Evolutionary conservation across 2,329 filamentous ascomycete species (phyloP), one percentile per base, ranked within the genome.

Genomic region (Gaeumannomyces tritici): DNA sequence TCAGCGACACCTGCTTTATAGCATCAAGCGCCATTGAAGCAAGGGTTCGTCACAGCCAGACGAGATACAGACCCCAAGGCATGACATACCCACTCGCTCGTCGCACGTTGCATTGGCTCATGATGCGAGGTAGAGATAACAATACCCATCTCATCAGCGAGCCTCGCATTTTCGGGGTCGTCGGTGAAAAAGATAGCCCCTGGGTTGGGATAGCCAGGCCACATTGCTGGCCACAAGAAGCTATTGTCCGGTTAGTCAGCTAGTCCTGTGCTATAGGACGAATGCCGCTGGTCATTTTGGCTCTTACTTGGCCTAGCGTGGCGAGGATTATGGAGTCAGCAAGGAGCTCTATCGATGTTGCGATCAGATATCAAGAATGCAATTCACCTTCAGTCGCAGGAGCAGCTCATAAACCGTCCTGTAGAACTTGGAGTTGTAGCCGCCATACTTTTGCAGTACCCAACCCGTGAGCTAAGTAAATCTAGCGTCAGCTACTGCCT

Each of bases 41-140:
- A 42, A 18, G 35, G 35, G 13, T 42, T 6, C 18, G 15, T 42
- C 15, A 42, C 15, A 42, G 15, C 15, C 4, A 42, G n/a, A n/a
- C n/a, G n/a, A n/a, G 35, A 42, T 18, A 6, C 15, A 42, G 18
- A 42, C 13, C 13, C 15, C 35, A 18, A 15, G 35, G 15, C 2
- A 15, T 42, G 15, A 15, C 42, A 18, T 51, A 60, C 42, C 59
- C 83, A 84, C 72, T 85, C 83, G 65, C 84, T 84, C 61, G 83
- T 80, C 0, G 82, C 81, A 12, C 82, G 77, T 79, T 82, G 81
- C 82, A 91, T 84, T 1, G 89, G 89, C 72, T 91, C 89, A 1
- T 84, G 90, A 72, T 91, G 89, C 12, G 85, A 89, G 9, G 85
- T 88, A 3, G 87, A 87, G 70, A 91, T 83, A 0, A 91, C 87